Evolutionary conservation across 805 yeast genomes (phyloP), one percentile per base, ranked within the genome.

Genomic region (Zygotorulaspora sp.): DNA sequence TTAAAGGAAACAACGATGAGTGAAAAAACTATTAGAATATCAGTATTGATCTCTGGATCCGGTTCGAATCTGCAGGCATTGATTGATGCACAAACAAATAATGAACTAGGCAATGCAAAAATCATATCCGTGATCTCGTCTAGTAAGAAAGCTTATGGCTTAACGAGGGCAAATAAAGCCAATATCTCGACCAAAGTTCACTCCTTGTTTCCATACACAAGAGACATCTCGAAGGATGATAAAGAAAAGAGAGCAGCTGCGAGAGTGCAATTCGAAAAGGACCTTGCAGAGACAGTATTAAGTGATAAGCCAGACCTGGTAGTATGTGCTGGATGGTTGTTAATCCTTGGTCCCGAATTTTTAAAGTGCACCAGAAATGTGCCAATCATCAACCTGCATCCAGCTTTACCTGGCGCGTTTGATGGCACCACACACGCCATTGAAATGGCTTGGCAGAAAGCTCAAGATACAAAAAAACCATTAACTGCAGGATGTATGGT

Each of bases 251-350:
- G 97, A 36, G 56, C 65, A 25, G 53, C 48, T 6, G 86, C 86
- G 3, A 71, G 98, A 52, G 74, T 74, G 26, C 58, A 65, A 41
- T 92, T 86, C 70, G 90, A 92, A 61, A 57, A 62, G 29, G 96
- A 92, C 46, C 70, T 92, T 30, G 90, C 95, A 7, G 66, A 74
- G 33, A 54, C 81, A 16, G 76, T 92, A 15, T 58, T 85, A 16
- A 58, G 68, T 39, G 80, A 60, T 21, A 71, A 72, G 48, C 97
- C 97, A 4, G 85, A 84, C 49, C 70, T 92, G 46, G 79, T 92
- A 27, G 97, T 92, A 5, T 92, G 98, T 65, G 98, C 98, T 4
- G 98, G 98, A 2, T 92, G 98, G 98, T 81, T 92, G 89, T 73
- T 92, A 36, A 92, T 92, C 41, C 70, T 92, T 43, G 83, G 96